Evolutionary conservation across 2,329 filamentous ascomycete genomes (phyloP), one percentile per base, ranked within the genome.

Genomic region (Aspergillus alliaceus): DNA sequence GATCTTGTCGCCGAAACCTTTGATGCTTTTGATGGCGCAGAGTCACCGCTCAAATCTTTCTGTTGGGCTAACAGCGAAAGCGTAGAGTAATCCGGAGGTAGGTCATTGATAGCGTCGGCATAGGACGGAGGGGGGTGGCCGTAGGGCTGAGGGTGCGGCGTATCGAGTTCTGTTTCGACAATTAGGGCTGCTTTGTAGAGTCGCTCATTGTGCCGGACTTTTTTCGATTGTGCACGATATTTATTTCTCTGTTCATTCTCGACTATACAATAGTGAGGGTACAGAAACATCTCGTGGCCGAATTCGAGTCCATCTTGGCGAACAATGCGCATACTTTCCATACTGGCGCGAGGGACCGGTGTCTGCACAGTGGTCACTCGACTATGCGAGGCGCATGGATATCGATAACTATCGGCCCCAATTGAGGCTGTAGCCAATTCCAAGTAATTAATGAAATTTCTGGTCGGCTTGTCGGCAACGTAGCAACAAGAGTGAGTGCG

Each of bases 51-150:
- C 9, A 59, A 39, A 4, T 52, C 49, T 56, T 65, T 69, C 24
- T 59, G 63, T 39, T 66, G 59, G 14, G 71, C 71, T n/a, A 69
- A 53, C 5, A 62, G 63, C 18, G 69, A 66, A 22, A 68, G 39
- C n/a, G 58, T 54, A 40, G 63, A 60, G 53, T 75, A 75, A 57
- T 69, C 69, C 6, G 72, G 73, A 39, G 73, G 72, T 12, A 72
- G 61, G 57, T 75, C 72, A 39, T 51, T 57, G 27, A 70, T 51
- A 18, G 64, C 72, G 55, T 74, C 69, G 22, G 68, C 59, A 54
- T 75, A 75, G 20, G 71, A 59, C 12, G 72, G 72, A 15, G 72
- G 72, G 8, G 66, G 64, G 24, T 54, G 46, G 22, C 57, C 63
- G 59, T 71, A 68, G 53, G 29, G 62, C 8, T 58, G 61, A 8